These are phyloP conservation scores for Aspergillus saccharolyticus DNA, from an alignment of 495 filamentous ascomycete species.

Conservation along the genomic window DNA sequence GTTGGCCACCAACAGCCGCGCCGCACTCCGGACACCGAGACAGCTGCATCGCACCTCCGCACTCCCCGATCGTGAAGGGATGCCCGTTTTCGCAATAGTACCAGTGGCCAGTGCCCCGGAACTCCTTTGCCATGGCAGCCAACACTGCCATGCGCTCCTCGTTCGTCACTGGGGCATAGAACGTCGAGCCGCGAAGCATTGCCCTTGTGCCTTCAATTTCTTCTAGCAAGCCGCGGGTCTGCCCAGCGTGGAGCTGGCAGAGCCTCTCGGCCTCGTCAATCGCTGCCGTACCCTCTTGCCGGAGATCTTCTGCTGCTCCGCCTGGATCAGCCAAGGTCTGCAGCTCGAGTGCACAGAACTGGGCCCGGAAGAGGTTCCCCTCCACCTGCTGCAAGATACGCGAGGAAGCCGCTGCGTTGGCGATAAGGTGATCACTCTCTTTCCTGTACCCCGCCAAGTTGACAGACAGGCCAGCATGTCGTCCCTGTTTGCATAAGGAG, in stretches of 20 bases:
- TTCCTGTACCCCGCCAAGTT: background rate
- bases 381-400: constrained; percentile 23
- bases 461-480: background rate
- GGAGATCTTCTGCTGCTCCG: constrained; percentile 9
- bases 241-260: constrained; percentile 20
- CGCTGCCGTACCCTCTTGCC: too few species aligned
- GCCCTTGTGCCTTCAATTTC: constrained; percentile 27
- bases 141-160: constrained; percentile 45
- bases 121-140: constrained; percentile 46
- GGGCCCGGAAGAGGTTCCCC: constrained; percentile 31
- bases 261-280: constrained; percentile 27
- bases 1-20: constrained; percentile 51
- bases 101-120: constrained; percentile 59
- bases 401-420: constrained; percentile 6
- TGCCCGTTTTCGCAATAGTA: constrained; percentile 64
- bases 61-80: constrained; percentile 70
- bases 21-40: constrained; percentile 63
- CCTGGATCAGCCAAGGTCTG: constrained; percentile 1
- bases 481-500: background rate
- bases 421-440: constrained; percentile 11
- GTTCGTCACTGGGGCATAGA: constrained; percentile 43
- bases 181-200: constrained; percentile 31
- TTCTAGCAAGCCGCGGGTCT: constrained; percentile 25
- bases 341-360: constrained; percentile 34
- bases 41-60: constrained; percentile 62